phyloP scores from a whole-genome alignment of 192 early-diverging fungal species.

The Coemansia sp. region DNA sequence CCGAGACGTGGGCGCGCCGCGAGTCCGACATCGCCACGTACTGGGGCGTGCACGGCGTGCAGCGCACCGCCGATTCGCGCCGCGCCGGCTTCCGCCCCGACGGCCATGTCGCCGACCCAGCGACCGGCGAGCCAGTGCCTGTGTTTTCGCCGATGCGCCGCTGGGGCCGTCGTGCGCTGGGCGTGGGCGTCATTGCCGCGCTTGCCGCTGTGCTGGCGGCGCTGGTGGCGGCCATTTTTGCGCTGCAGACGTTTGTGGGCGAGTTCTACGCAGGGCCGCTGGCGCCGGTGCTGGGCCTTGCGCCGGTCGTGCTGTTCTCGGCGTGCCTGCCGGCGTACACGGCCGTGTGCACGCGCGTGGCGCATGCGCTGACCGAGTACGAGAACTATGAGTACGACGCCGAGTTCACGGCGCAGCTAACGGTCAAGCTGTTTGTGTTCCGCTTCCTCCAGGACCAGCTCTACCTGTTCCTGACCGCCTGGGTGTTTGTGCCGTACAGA shows the following conservation, averaged over 20 bases:
- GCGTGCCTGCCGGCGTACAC: slow-evolving; percentile 70
- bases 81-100: slow-evolving; percentile 72
- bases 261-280: slow-evolving; percentile 84
- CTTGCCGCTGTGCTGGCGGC: slow-evolving; percentile 60
- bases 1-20: slow-evolving; percentile 78
- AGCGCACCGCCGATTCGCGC: slow-evolving; percentile 50
- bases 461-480: slow-evolving; percentile 82
- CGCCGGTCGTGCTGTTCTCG: slow-evolving; percentile 74
- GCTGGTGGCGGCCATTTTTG: slow-evolving; percentile 67
- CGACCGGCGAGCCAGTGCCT: slow-evolving; percentile 71
- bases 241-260: slow-evolving; percentile 69
- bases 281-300: slow-evolving; percentile 56
- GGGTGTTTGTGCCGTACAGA: slow-evolving; percentile 83
- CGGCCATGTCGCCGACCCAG: slow-evolving; percentile 55
- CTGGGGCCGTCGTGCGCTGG: slow-evolving; percentile 60
- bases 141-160: slow-evolving; percentile 70
- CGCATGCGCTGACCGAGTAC: slow-evolving; percentile 64
- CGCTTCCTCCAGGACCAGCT: slow-evolving; percentile 79
- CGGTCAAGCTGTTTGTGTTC: slow-evolving; percentile 85
- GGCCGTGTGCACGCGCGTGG: slow-evolving; percentile 61
- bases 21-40: slow-evolving; percentile 65
- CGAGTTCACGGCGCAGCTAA: slow-evolving; percentile 64
- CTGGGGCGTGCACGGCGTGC: slow-evolving; percentile 66
- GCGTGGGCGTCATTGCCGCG: slow-evolving; percentile 58
- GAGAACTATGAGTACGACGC: slow-evolving; percentile 81